Conservation (phyloP, 768 basidiomycete genomes). For the Collybia sordida region DNA sequence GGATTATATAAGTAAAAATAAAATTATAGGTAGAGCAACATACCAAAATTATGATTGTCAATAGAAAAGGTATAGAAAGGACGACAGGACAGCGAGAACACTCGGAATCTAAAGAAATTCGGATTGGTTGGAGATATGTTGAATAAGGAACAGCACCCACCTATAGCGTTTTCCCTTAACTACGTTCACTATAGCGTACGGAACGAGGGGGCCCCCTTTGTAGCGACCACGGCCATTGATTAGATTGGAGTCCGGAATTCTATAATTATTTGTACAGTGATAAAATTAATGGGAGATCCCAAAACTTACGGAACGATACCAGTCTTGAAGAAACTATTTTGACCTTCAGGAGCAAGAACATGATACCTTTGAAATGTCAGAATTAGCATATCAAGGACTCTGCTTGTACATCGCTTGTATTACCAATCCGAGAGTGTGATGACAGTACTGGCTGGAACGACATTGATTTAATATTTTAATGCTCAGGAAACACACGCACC, state of each 20-base stretch:
- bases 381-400: neutral
- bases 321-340: neutral
- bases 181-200: conserved; percentile 42
- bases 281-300: conserved; percentile 7
- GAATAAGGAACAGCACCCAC: too few species aligned
- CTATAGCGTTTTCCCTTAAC: conserved; percentile 35
- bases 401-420: neutral
- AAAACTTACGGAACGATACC: conserved; percentile 23
- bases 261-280: too few species aligned
- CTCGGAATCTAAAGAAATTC: conserved; percentile 29
- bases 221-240: conserved; percentile 43
- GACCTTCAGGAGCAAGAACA: conserved; percentile 5
- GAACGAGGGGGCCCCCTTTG: conserved; percentile 30
- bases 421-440: conserved; percentile 35
- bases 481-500: conserved; percentile 5
- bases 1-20: neutral
- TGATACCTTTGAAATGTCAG: conserved; percentile 11
- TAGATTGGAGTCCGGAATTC: conserved; percentile 9
- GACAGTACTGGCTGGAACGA: conserved; percentile 15
- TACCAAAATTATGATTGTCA: conserved; percentile 16
- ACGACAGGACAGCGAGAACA: conserved; percentile 37
- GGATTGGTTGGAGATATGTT: too few species aligned
- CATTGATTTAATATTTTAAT: neutral
- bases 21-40: neutral
- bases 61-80: conserved; percentile 28